phyloP scores from a whole-genome alignment of 805 yeast genomes.

The Wickerhamomyces chambardii region DNA sequence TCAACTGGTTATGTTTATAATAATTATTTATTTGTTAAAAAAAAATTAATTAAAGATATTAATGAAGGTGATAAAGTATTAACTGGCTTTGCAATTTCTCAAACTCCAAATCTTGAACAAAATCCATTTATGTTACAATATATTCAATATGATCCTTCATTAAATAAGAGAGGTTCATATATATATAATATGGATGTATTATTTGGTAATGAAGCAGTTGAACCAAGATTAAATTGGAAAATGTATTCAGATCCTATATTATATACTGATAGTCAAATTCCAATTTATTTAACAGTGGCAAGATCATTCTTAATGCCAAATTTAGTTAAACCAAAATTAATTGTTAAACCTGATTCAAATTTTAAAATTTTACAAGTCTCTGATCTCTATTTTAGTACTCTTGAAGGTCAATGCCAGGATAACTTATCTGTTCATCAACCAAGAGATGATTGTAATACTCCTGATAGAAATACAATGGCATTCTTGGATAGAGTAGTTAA shows the following conservation, averaged over 20 bases:
- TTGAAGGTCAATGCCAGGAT: slow-evolving; percentile 72
- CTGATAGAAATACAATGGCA: slow-evolving; percentile 62
- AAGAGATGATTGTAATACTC: slow-evolving; percentile 51
- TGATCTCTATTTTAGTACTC: slow-evolving; percentile 86
- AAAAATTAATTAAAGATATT: neutral
- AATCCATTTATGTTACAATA: neutral
- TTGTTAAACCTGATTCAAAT: slow-evolving; percentile 31
- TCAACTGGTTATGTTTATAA: neutral
- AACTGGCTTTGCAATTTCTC: neutral
- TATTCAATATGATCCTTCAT: slow-evolving; percentile 1
- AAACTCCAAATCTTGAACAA: too few species aligned
- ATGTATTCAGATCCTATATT: slow-evolving; percentile 6
- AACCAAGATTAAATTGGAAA: slow-evolving; percentile 71
- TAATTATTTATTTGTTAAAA: slow-evolving; percentile 9
- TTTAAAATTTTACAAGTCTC: slow-evolving; percentile 86
- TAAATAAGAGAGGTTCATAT: slow-evolving; percentile 14
- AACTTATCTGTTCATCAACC: slow-evolving; percentile 60
- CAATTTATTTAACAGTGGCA: slow-evolving; percentile 14
- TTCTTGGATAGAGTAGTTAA: slow-evolving; percentile 62
- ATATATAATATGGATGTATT: slow-evolving; percentile 57
- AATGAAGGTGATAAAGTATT: slow-evolving; percentile 2
- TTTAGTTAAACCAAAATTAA: slow-evolving; percentile 16
- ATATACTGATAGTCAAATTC: slow-evolving; percentile 6
- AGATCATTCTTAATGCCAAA: slow-evolving; percentile 8
- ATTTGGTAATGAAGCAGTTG: slow-evolving; percentile 66